A percentile compares a stretch with the other conserved stretches of the same genome.
Evolutionary conservation across 1,284 basidiomycete species (phyloP).

Genomic region (Pterula multifida): DNA sequence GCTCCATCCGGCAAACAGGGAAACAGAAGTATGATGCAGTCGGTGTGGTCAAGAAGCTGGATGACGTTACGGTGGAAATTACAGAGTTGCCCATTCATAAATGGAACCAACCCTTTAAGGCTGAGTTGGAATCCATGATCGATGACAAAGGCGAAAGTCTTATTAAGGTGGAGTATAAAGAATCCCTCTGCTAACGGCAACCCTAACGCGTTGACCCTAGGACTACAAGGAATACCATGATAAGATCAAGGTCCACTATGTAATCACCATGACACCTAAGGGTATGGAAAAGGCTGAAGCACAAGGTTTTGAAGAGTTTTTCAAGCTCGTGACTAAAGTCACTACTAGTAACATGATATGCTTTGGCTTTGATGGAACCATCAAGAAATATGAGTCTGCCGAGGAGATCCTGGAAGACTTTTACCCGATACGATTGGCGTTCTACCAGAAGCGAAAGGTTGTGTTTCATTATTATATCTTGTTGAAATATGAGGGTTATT

Average conservation of each 20-base stretch:
- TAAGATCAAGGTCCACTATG: conserved; percentile 86
- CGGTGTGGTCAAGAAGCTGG: conserved; percentile 69
- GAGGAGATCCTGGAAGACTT: conserved; percentile 95
- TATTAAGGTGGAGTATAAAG: conserved; percentile 44
- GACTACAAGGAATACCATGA: conserved; percentile 96
- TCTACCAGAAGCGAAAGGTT: conserved; percentile 93
- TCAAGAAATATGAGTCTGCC: conserved; percentile 84
- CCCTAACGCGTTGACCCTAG: conserved; percentile 26
- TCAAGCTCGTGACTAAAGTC: conserved; percentile 81
- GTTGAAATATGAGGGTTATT: background rate
- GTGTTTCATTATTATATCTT: conserved; percentile 9
- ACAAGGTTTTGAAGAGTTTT: conserved; percentile 84
- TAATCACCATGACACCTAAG: conserved; percentile 72
- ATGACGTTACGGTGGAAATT: conserved; percentile 87
- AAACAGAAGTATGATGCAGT: conserved; percentile 84
- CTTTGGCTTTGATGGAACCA: conserved; percentile 94
- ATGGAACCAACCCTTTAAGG: conserved; percentile 94
- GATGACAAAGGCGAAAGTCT: conserved; percentile 54
- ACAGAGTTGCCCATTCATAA: conserved; percentile 92
- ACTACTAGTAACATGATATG: conserved; percentile 97
- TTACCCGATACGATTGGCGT: conserved; percentile 81
- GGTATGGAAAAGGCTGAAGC: conserved; percentile 80
- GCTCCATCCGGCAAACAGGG: conserved; percentile 69
- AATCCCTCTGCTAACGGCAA: background rate
- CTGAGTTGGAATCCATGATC: conserved; percentile 74